phyloP scores from a whole-genome alignment of 768 basidiomycete genomes.

The Amanita muscaria region DNA sequence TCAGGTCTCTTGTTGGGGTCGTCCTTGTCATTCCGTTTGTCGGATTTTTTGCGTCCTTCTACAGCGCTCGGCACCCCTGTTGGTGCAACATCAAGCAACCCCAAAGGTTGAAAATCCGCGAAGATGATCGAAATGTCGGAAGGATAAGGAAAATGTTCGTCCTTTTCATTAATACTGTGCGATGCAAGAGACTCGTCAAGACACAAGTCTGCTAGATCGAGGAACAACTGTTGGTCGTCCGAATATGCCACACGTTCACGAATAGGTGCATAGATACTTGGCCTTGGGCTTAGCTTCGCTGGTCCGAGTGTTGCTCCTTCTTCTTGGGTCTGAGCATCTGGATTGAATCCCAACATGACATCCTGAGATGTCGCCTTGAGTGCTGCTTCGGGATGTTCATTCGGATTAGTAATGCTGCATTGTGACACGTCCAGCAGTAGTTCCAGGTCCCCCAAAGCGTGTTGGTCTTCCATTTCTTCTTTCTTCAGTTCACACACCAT shows the following conservation, averaged over 20 bases:
- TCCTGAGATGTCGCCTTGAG: slow-evolving; percentile 51
- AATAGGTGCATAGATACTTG: slow-evolving; percentile 43
- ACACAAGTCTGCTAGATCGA: slow-evolving; percentile 35
- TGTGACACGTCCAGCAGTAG: slow-evolving; percentile 17
- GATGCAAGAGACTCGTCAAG: slow-evolving; percentile 11
- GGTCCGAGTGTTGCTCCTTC: slow-evolving; percentile 22
- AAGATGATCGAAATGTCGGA: slow-evolving; percentile 64
- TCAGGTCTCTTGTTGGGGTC: slow-evolving; percentile 73
- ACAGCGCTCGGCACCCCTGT: slow-evolving; percentile 17
- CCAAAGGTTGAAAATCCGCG: slow-evolving; percentile 68
- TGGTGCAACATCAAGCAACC: slow-evolving; percentile 41
- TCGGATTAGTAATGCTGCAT: background rate
- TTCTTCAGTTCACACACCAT: slow-evolving; percentile 12
- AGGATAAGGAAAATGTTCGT: slow-evolving; percentile 22
- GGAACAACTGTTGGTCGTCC: slow-evolving; percentile 43
- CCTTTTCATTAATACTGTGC: slow-evolving; percentile 20
- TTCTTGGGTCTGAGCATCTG: slow-evolving; percentile 33
- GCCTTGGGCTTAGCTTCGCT: slow-evolving; percentile 33
- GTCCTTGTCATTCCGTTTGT: slow-evolving; percentile 53
- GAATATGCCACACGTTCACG: slow-evolving; percentile 58
- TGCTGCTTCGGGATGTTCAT: slow-evolving; percentile 11
- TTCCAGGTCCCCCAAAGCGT: background rate
- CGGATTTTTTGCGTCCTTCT: slow-evolving; percentile 44
- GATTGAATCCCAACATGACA: slow-evolving; percentile 40
- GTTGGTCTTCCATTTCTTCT: slow-evolving; percentile 9